A percentile compares a stretch with the other conserved stretches of the same genome.
These are phyloP conservation scores for Verticillium albo-atrum DNA, from an alignment of 2,329 filamentous ascomycete genomes.

Conservation along the genomic window DNA sequence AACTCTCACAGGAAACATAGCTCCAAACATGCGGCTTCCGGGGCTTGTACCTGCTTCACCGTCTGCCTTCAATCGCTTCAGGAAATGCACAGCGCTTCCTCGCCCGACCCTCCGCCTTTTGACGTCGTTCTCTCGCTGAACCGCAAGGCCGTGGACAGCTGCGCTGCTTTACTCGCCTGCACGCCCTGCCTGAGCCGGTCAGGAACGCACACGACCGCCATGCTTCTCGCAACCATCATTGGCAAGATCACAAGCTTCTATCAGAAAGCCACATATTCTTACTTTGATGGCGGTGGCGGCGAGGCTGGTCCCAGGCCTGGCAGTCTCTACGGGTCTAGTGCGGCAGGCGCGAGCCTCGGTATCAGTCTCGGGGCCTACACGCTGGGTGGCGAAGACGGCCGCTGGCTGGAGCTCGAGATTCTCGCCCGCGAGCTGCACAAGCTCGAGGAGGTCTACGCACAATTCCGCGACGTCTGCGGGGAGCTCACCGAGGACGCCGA, in stretches of 20 bases:
- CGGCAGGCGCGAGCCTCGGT: constrained; percentile 19
- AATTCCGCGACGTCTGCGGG: constrained; percentile 36
- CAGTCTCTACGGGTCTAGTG: constrained; percentile 1
- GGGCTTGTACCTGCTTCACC: constrained; percentile 41
- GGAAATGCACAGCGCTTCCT: constrained; percentile 39
- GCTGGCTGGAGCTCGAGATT: constrained; percentile 43
- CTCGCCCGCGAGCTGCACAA: constrained; percentile 42
- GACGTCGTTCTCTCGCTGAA: constrained; percentile 41
- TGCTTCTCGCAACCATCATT: constrained; percentile 46
- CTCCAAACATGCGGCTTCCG: constrained; percentile 11
- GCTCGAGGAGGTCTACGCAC: constrained; percentile 40
- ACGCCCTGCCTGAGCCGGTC: constrained; percentile 36
- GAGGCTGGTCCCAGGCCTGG: not conserved
- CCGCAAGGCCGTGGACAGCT: constrained; percentile 43
- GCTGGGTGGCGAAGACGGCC: constrained; percentile 39
- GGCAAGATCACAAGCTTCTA: constrained; percentile 44
- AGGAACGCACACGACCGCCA: constrained; percentile 38
- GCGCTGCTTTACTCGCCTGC: constrained; percentile 41
- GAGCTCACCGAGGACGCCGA: constrained; percentile 35
- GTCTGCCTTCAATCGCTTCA: constrained; percentile 41
- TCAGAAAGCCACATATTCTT: constrained; percentile 32
- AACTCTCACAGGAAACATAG: constrained; percentile 20
- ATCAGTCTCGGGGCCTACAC: constrained; percentile 40
- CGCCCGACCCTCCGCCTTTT: constrained; percentile 32
- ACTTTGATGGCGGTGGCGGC: constrained; percentile 25